Conservation (phyloP, 2,329 filamentous ascomycete species). For the Diaporthe helianthi region DNA sequence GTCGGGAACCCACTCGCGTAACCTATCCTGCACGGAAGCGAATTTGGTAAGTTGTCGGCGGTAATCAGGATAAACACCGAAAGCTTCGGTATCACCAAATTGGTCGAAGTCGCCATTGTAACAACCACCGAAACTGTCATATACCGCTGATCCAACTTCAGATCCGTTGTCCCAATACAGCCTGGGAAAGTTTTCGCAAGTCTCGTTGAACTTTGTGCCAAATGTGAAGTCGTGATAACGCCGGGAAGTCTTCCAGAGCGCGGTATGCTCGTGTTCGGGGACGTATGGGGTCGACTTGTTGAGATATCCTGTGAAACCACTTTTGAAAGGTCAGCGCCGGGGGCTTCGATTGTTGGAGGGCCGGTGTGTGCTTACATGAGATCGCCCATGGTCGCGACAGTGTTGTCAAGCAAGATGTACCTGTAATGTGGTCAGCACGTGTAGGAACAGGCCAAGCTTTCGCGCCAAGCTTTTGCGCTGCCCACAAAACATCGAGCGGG, state of each 20-base stretch:
- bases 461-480: background rate
- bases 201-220: conserved; percentile 58
- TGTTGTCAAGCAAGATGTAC: conserved; percentile 64
- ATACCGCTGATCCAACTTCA: conserved; percentile 55
- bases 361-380: conserved; percentile 43
- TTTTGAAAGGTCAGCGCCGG: conserved; percentile 40
- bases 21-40: conserved; percentile 69
- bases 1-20: conserved; percentile 68
- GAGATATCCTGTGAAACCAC: conserved; percentile 63
- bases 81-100: conserved; percentile 69
- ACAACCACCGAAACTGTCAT: conserved; percentile 57
- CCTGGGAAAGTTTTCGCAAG: conserved; percentile 59
- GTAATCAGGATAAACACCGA: conserved; percentile 68
- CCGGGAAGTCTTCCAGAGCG: conserved; percentile 59
- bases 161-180: conserved; percentile 67
- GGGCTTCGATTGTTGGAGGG: conserved; percentile 28
- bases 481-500: background rate
- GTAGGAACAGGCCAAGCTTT: conserved; percentile 16
- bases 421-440: conserved; percentile 20
- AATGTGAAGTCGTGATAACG: conserved; percentile 64
- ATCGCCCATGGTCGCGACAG: conserved; percentile 68
- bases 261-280: conserved; percentile 59
- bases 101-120: conserved; percentile 48
- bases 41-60: conserved; percentile 71
- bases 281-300: conserved; percentile 63